A percentile compares a stretch with the other conserved stretches of the same genome.
Conservation (phyloP, 257 asterid genomes). For the Nicotiana paniculata region DNA sequence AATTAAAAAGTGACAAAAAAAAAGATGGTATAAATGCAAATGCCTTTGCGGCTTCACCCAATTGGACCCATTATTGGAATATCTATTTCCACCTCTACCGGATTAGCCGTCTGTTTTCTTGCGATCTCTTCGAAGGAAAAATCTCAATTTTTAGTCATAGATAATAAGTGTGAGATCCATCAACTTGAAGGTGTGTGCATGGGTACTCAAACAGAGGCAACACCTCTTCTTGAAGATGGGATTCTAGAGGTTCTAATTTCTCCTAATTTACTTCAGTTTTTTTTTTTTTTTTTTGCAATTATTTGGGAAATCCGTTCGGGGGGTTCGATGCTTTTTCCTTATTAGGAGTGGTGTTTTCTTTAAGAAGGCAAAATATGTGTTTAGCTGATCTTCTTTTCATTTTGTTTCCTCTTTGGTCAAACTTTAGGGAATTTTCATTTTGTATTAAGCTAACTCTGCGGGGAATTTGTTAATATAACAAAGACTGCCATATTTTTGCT, state of each 20-base stretch:
- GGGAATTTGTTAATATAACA: not conserved
- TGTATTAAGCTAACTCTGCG: not conserved
- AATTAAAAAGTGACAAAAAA: too few species aligned
- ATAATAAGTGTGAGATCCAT: not conserved
- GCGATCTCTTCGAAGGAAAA: not conserved
- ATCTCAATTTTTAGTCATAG: not conserved
- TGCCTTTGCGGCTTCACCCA: not conserved
- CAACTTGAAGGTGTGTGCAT: constrained; percentile 17
- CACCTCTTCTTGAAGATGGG: constrained; percentile 59
- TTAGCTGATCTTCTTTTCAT: not conserved
- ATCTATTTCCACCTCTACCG: not conserved
- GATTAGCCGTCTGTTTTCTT: not conserved
- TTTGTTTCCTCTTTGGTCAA: not conserved
- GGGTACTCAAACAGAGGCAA: constrained; percentile 60
- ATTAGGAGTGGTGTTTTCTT: not conserved
- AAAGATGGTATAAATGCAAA: too few species aligned
- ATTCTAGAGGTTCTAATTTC: constrained; percentile 37
- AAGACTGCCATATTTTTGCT: not conserved
- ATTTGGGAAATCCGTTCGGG: not conserved
- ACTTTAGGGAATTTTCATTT: not conserved
- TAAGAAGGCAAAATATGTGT: not conserved
- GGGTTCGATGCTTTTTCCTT: not conserved
- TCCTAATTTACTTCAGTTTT: not conserved
- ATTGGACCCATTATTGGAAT: not conserved
- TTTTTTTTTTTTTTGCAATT: not conserved